Percentiles rank a stretch among this genome's conserved stretches.
phyloP scores from a whole-genome alignment of 495 filamentous ascomycete genomes.

The Penicillium subrubescens region DNA sequence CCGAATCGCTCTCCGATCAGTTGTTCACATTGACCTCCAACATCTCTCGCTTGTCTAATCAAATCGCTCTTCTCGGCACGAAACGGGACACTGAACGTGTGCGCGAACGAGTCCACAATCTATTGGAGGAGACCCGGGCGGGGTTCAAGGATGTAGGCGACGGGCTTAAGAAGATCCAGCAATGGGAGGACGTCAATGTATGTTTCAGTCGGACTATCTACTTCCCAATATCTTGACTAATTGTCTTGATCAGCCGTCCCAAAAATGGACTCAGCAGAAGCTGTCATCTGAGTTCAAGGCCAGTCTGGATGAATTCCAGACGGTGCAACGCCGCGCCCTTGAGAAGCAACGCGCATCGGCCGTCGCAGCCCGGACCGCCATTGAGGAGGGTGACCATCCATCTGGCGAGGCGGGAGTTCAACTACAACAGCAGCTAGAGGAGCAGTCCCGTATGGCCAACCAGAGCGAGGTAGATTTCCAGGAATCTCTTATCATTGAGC shows the following conservation, averaged over 20 bases:
- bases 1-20: constrained; percentile 78
- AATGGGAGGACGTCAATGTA: constrained; percentile 92
- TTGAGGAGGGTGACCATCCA: constrained; percentile 55
- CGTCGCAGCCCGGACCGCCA: constrained; percentile 72
- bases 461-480: constrained; percentile 99
- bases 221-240: not conserved
- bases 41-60: constrained; percentile 74
- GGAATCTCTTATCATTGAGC: constrained; percentile 90
- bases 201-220: constrained; percentile 25
- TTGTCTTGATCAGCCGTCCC: constrained; percentile 63
- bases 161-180: constrained; percentile 85
- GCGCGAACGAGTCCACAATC: constrained; percentile 82
- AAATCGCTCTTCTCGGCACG: constrained; percentile 84
- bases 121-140: constrained; percentile 79
- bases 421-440: constrained; percentile 70
- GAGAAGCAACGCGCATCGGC: constrained; percentile 91
- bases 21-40: constrained; percentile 86
- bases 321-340: constrained; percentile 80
- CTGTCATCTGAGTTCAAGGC: constrained; percentile 88
- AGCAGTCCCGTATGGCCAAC: constrained; percentile 78
- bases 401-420: constrained; percentile 42
- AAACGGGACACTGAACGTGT: constrained; percentile 88
- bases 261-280: constrained; percentile 94
- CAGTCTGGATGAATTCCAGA: constrained; percentile 86
- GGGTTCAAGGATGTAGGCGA: constrained; percentile 94